Evolutionary conservation across 768 basidiomycete genomes (phyloP).

Genomic region (Amanita phalloides): DNA sequence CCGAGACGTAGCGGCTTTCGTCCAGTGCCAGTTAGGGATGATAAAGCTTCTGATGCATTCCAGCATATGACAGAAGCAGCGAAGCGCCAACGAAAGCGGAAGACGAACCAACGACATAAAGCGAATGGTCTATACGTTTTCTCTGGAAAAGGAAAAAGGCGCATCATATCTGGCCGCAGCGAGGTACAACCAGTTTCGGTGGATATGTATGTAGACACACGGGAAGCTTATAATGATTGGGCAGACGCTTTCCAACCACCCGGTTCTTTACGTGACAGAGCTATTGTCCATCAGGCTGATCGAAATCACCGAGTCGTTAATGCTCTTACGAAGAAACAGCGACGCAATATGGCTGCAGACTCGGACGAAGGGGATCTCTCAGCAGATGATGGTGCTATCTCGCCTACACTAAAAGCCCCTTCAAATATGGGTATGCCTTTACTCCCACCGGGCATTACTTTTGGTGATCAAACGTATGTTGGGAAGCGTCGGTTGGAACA

Average conservation of each 20-base stretch:
- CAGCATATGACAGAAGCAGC: neutral
- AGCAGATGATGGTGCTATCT: conserved; percentile 1
- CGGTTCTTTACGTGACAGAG: neutral
- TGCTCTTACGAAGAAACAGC: conserved; percentile 1
- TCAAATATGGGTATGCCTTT: conserved; percentile 42
- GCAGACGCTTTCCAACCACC: conserved; percentile 9
- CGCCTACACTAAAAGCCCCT: conserved; percentile 13
- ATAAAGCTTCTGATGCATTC: neutral
- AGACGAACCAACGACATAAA: conserved; percentile 3
- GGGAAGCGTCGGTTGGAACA: conserved; percentile 51
- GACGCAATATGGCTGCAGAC: neutral
- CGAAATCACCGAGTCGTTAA: conserved; percentile 6
- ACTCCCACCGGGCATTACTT: conserved; percentile 41
- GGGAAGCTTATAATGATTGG: conserved; percentile 14
- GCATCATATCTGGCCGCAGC: conserved; percentile 27
- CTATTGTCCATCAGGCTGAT: neutral
- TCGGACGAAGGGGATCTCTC: conserved; percentile 4
- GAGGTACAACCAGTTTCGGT: conserved; percentile 23
- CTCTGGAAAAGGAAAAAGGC: conserved; percentile 22
- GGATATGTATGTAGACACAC: conserved; percentile 30
- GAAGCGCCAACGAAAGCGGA: conserved; percentile 3
- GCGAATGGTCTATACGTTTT: conserved; percentile 22
- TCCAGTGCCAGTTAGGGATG: neutral
- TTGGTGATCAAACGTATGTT: conserved; percentile 41
- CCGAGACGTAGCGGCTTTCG: neutral